Base-by-base conservation (phyloP, 495 filamentous ascomycete species). In the Hapsidospora chrysogenum region DNA sequence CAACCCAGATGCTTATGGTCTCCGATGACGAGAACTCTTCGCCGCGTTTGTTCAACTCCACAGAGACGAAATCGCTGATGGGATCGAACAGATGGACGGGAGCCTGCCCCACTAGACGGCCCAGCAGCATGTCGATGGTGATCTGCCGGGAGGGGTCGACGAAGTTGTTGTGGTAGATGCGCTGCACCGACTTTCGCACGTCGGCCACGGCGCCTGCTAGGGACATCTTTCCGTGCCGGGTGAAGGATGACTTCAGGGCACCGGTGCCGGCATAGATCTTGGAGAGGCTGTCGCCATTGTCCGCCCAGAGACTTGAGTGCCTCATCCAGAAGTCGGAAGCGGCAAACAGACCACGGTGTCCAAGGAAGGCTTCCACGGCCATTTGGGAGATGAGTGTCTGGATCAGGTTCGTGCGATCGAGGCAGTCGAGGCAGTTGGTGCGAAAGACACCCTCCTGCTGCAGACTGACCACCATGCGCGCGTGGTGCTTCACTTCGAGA, bases 211-310 rank as follows among this genome's bases (percentile, higher is more conserved):
- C 83, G 15, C 89, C 89, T 6, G 86, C 85, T 25, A 95, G 46
- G 11, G 85, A 92, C 85, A 92, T 93, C 55, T 95, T 97, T 17
- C 89, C 89, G 48, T 78, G 75, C 29, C 89, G 68, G n/a, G 89
- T 97, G 45, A 92, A 97, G 0, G 87, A 95, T 8, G 83, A 85
- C 47, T 94, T 95, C 26, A 97, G 60, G 33, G 89, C 89, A 1
- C 92, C 89, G 7, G 89, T 97, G 22, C 89, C 89, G 7, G 89
- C 92, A 53, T 97, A 97, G 14, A 95, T 96, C 47, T 83, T 81
- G 1, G 85, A 93, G 17, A 97, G 58, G 10, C 85, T 75, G 62
- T 97, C 89, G 19, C 89, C 89, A 60, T 95, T 95, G 52, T 97
- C 89, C n/a, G 89, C 89, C 89, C 89, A 97, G 2, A 97, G 62